A percentile compares a stretch with the other conserved stretches of the same genome.
Evolutionary conservation across 2,329 filamentous ascomycete genomes (phyloP).

Genomic region (Rhexocercosporidium sp.): DNA sequence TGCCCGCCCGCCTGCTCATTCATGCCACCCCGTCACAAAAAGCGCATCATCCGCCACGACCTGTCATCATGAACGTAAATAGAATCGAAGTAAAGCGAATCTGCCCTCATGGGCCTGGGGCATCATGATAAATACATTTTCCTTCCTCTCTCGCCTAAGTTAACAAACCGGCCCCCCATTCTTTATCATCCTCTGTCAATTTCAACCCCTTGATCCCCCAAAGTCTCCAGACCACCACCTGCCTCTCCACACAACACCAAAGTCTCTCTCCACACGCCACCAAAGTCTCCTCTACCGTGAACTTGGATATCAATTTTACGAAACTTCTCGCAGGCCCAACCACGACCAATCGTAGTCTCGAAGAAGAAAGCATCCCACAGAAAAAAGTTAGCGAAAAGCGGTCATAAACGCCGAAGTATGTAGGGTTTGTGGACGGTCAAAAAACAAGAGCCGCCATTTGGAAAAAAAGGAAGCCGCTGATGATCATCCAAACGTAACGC

Average conservation of each 20-base stretch:
- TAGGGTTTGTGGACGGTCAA: neutral
- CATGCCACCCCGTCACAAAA: no score
- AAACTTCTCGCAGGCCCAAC: conserved; percentile 10
- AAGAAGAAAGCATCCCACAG: conserved; percentile 11
- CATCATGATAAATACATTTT: conserved; percentile 13
- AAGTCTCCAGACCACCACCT: neutral
- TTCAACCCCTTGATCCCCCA: no score
- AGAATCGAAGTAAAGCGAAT: conserved; percentile 17
- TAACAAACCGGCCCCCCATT: neutral
- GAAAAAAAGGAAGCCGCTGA: conserved; percentile 9
- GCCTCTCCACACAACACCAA: neutral
- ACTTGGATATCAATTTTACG: conserved; percentile 32
- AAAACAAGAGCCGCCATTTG: conserved; percentile 1
- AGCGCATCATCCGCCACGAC: neutral
- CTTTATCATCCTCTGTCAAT: conserved; percentile 8
- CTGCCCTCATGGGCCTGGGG: neutral
- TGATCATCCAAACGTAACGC: conserved; percentile 30
- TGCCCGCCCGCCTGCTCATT: no score
- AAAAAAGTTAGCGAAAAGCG: conserved; percentile 10
- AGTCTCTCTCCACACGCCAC: conserved; percentile 1
- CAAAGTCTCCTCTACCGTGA: neutral
- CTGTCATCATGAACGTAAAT: conserved; percentile 23
- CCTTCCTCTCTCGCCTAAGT: neutral
- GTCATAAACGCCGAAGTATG: conserved; percentile 23
- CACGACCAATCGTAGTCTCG: neutral